Percentiles rank a stretch among this genome's conserved stretches.
Evolutionary conservation across 352 stramenopile genomes (phyloP).

Genomic region (Stephanocyclus meneghinianus): DNA sequence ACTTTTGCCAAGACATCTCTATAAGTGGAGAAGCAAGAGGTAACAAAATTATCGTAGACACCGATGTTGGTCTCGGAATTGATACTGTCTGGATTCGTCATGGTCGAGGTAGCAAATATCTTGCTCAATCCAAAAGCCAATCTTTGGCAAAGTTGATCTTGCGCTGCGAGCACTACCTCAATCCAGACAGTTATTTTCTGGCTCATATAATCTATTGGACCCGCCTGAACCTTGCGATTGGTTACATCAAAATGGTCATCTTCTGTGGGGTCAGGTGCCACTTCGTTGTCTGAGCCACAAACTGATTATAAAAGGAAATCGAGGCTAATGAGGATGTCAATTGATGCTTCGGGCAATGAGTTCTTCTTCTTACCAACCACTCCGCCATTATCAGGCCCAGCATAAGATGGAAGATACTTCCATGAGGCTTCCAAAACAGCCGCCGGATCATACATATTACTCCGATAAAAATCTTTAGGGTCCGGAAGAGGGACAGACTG

Average conservation of each 20-base stretch:
- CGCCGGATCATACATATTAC: not conserved
- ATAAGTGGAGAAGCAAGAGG: slow-evolving; percentile 53
- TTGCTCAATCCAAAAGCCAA: slow-evolving; percentile 66
- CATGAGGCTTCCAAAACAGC: slow-evolving; percentile 10
- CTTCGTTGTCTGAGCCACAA: slow-evolving; percentile 49
- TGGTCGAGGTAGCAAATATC: slow-evolving; percentile 65
- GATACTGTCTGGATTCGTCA: slow-evolving; percentile 14
- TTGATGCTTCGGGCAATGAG: too few relatives aligned
- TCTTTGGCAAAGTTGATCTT: slow-evolving; percentile 67
- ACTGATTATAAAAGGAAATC: not conserved
- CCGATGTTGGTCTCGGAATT: slow-evolving; percentile 41
- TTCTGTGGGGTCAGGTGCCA: slow-evolving; percentile 33
- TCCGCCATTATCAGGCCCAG: slow-evolving; percentile 33
- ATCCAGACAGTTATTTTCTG: slow-evolving; percentile 40
- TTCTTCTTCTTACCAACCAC: slow-evolving; percentile 20
- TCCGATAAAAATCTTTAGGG: not conserved
- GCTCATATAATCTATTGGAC: slow-evolving; percentile 23
- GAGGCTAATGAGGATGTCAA: too few relatives aligned
- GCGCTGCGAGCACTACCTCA: slow-evolving; percentile 44
- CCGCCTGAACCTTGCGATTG: slow-evolving; percentile 35
- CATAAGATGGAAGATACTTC: slow-evolving; percentile 42
- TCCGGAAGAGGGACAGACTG: slow-evolving; percentile 3
- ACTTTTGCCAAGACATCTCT: slow-evolving; percentile 51
- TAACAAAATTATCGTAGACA: slow-evolving; percentile 47
- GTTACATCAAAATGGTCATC: slow-evolving; percentile 48